A percentile compares a stretch with the other conserved stretches of the same genome.
phyloP scores from a whole-genome alignment of 1,284 basidiomycete genomes.

The Apiotrichum gracile region DNA sequence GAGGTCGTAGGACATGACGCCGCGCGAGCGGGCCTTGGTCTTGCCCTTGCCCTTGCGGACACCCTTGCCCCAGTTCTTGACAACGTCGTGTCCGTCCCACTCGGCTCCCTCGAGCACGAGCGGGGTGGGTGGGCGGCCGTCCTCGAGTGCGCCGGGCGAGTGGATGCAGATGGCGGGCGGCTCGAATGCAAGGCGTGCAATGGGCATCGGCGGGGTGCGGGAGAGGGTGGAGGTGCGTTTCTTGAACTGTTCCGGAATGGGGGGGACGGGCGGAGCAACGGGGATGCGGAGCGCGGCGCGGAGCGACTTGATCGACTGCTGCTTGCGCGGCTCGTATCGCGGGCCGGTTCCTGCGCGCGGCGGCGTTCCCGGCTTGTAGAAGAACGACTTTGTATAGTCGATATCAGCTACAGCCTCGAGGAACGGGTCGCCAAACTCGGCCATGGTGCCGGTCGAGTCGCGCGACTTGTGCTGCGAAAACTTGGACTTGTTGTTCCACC shows the following conservation, averaged over 20 bases:
- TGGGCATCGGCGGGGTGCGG: slow-evolving; percentile 4
- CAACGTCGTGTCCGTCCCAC: slow-evolving; percentile 30
- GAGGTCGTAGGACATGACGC: not conserved
- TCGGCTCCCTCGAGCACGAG: slow-evolving; percentile 44
- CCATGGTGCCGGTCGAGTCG: slow-evolving; percentile 9
- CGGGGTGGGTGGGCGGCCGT: slow-evolving; percentile 35
- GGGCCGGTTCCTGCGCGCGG: slow-evolving; percentile 12
- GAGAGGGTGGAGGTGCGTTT: not conserved
- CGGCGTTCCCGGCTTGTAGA: slow-evolving; percentile 45
- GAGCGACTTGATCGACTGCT: slow-evolving; percentile 43
- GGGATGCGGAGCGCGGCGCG: slow-evolving; percentile 35
- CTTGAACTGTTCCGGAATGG: slow-evolving; percentile 25
- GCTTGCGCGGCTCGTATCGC: slow-evolving; percentile 6
- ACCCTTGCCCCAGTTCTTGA: slow-evolving; percentile 14
- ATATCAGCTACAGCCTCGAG: slow-evolving; percentile 12
- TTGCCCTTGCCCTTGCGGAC: slow-evolving; percentile 8
- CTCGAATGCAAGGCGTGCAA: slow-evolving; percentile 6
- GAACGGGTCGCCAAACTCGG: slow-evolving; percentile 12
- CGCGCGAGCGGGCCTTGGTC: not conserved
- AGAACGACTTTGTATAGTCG: slow-evolving; percentile 47
- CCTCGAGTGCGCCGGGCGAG: slow-evolving; percentile 40
- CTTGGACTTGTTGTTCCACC: slow-evolving; percentile 26
- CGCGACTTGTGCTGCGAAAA: not conserved
- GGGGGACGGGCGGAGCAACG: slow-evolving; percentile 36
- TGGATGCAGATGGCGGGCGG: slow-evolving; percentile 39